These are phyloP conservation scores for Penicillium sp. DNA, from an alignment of 2,329 filamentous ascomycete genomes.

Conservation along the genomic window DNA sequence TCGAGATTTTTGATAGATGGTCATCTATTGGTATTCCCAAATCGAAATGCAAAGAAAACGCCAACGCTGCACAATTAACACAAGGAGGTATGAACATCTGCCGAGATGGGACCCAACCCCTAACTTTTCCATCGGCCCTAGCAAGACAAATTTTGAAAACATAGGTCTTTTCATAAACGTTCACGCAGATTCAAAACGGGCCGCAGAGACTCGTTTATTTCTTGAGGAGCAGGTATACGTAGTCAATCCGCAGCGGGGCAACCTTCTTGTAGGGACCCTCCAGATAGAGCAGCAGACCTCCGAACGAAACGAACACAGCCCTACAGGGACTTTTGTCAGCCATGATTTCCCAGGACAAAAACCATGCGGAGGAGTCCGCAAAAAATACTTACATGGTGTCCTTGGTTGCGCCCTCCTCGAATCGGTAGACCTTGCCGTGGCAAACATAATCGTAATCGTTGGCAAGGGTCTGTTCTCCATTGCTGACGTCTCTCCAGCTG, in stretches of 20 bases:
- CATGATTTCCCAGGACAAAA: not conserved
- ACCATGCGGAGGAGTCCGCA: not conserved
- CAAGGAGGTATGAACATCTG: slow-evolving; percentile 26
- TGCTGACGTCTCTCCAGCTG: slow-evolving; percentile 76
- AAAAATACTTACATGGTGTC: slow-evolving; percentile 75
- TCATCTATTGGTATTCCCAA: slow-evolving; percentile 42
- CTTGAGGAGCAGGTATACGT: slow-evolving; percentile 92
- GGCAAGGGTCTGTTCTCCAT: slow-evolving; percentile 61
- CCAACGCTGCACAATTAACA: slow-evolving; percentile 44
- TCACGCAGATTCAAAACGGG: not conserved
- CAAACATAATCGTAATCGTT: slow-evolving; percentile 58
- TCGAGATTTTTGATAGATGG: slow-evolving; percentile 23
- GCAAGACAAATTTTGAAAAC: slow-evolving; percentile 2
- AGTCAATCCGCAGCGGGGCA: slow-evolving; percentile 86
- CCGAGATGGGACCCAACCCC: slow-evolving; percentile 19
- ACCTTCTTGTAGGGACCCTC: slow-evolving; percentile 97
- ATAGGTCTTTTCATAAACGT: not conserved
- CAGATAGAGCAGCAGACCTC: slow-evolving; percentile 85
- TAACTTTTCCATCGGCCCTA: slow-evolving; percentile 23
- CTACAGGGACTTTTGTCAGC: slow-evolving; percentile 51
- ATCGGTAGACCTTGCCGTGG: slow-evolving; percentile 57
- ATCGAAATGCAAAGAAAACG: slow-evolving; percentile 43
- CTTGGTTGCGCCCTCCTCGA: slow-evolving; percentile 62
- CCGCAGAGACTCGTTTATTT: slow-evolving; percentile 61
- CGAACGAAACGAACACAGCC: slow-evolving; percentile 93